Evolutionary conservation across 2,329 filamentous ascomycete species (phyloP), one percentile per base, ranked within the genome.

Genomic region (Ceratocystis cubensis): DNA sequence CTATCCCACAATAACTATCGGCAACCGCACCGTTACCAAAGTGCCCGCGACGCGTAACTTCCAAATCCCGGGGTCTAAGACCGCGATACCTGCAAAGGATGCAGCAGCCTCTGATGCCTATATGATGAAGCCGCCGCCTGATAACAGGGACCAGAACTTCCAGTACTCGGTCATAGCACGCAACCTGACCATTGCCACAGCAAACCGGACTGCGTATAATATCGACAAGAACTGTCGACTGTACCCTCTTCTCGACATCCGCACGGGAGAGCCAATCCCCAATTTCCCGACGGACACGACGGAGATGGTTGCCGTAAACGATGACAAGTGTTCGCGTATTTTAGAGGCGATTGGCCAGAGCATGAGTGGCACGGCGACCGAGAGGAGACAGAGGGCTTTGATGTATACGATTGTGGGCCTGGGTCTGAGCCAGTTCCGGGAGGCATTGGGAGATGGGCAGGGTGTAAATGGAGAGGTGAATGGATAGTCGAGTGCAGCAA

Each of bases 151-250:
- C 59, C 46, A 63, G 4, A 56, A 65, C 25, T 44, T 65, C 15
- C 46, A 63, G 46, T 63, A 48, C 22, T 44, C 45, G 41, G 15
- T 48, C 41, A 63, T 63, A 17, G 61, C 61, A 3, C 61, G 61
- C 10, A 63, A 63, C 15, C 22, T 63, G 5, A 44, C 61, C 44
- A 62, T 68, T 25, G 65, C 65, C 59, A 68, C 66, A 1, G 63
- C 64, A 15, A 68, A 68, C 28, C 45, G 63, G 20, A 48, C 63
- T 5, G 33, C 57, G 15, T 68, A 63, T 20, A 68, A 68, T 17
- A 30, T 46, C 5, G 33, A 62, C 64, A 25, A 50, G 46, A 45
- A 63, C 30, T 65, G 63, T 48, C 53, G 50, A 3, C 48, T 68
- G 25, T 65, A 63, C 41, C 8, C 63, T 17, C 59, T 68, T 8